A percentile compares a stretch with the other conserved stretches of the same genome.
Conservation (phyloP, 805 yeast species). For the Ogataea allantospora region DNA sequence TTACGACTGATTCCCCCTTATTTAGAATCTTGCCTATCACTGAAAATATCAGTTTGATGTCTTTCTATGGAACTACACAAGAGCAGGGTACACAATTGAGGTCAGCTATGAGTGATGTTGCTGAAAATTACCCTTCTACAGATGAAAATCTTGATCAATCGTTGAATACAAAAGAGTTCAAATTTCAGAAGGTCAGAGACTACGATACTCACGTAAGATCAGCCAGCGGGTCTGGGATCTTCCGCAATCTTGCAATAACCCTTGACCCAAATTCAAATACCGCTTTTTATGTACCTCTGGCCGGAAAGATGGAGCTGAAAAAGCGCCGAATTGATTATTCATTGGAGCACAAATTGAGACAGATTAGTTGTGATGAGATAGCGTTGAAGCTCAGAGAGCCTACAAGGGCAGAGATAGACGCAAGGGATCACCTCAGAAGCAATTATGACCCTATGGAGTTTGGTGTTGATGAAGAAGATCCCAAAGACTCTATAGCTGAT, state of each 20-base stretch:
- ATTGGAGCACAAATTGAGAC: slow-evolving; percentile 53
- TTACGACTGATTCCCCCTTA: slow-evolving; percentile 49
- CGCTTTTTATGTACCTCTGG: slow-evolving; percentile 76
- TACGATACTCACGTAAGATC: slow-evolving; percentile 66
- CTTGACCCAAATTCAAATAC: slow-evolving; percentile 53
- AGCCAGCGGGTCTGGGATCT: slow-evolving; percentile 39
- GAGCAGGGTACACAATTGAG: slow-evolving; percentile 42
- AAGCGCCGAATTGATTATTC: slow-evolving; percentile 74
- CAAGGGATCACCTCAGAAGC: slow-evolving; percentile 66
- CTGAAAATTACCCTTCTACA: slow-evolving; percentile 46
- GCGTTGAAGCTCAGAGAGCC: slow-evolving; percentile 69
- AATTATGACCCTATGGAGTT: slow-evolving; percentile 78
- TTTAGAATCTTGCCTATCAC: slow-evolving; percentile 70
- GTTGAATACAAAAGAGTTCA: slow-evolving; percentile 42
- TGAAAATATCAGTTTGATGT: slow-evolving; percentile 70
- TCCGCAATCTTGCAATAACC: slow-evolving; percentile 67
- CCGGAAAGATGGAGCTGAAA: slow-evolving; percentile 76
- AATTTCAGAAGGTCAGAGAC: slow-evolving; percentile 68
- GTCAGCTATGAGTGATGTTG: slow-evolving; percentile 43
- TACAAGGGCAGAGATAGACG: slow-evolving; percentile 62
- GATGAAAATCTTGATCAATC: slow-evolving; percentile 45
- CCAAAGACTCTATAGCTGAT: slow-evolving; percentile 27
- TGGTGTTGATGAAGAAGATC: slow-evolving; percentile 58
- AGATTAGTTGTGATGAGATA: slow-evolving; percentile 58
- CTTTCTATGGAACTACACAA: slow-evolving; percentile 55